Conservation (phyloP, 208 protist species). For the Wallacemonas rigidus region DNA sequence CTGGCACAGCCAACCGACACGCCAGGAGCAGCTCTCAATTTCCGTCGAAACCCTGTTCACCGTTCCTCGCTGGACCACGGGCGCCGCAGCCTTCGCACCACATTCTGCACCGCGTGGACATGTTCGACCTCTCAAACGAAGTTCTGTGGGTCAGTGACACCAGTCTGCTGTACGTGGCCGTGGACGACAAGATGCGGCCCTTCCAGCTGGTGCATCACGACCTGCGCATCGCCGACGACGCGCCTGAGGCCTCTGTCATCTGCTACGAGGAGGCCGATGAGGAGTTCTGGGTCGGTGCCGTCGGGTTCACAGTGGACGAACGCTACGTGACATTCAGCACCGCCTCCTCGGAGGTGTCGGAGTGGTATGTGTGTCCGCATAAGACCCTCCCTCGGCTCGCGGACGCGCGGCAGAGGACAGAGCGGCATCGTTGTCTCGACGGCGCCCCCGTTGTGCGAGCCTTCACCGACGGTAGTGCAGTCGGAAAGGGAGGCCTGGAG, state of each 20-base stretch:
- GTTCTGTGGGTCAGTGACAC: slow-evolving; percentile 53
- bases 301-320: slow-evolving; percentile 55
- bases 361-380: slow-evolving; percentile 47
- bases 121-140: slow-evolving; percentile 56
- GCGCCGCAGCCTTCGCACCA: slow-evolving; percentile 31
- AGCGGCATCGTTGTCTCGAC: background rate
- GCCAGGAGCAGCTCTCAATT: background rate
- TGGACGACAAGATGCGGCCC: slow-evolving; percentile 57
- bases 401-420: background rate
- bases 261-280: slow-evolving; percentile 69
- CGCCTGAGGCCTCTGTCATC: slow-evolving; percentile 31
- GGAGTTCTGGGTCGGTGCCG: slow-evolving; percentile 53
- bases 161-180: slow-evolving; percentile 53
- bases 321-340: slow-evolving; percentile 49
- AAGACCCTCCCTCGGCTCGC: background rate
- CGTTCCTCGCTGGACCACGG: background rate
- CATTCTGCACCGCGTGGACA: slow-evolving; percentile 45
- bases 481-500: no score
- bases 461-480: background rate
- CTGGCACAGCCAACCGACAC: background rate
- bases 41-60: slow-evolving; percentile 3
- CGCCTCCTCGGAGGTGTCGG: slow-evolving; percentile 45
- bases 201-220: slow-evolving; percentile 67
- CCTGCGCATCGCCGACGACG: slow-evolving; percentile 23
- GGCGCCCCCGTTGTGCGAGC: slow-evolving; percentile 1